Percentiles rank a stretch among this genome's conserved stretches.
Evolutionary conservation across 2,329 filamentous ascomycete species (phyloP).

Genomic region (Penicillium expansum): DNA sequence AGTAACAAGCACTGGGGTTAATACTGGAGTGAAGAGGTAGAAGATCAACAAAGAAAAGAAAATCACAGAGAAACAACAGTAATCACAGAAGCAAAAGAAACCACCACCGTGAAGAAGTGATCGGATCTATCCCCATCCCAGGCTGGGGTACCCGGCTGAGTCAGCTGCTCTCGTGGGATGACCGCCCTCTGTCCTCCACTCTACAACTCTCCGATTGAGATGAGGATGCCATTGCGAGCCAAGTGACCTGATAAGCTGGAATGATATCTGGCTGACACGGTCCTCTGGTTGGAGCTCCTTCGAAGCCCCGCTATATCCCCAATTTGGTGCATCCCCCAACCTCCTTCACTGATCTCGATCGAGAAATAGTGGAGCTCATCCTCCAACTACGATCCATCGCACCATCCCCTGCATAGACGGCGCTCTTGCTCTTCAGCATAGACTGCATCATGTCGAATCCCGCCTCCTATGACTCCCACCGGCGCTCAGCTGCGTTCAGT

Average conservation of each 20-base stretch:
- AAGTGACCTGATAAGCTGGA: constrained; percentile 39
- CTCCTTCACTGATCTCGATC: constrained; percentile 4
- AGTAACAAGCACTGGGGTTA: background rate
- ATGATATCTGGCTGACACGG: constrained; percentile 7
- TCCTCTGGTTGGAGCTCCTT: constrained; percentile 47
- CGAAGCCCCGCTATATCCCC: constrained; percentile 38
- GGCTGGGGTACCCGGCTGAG: constrained; percentile 5
- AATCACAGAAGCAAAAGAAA: background rate
- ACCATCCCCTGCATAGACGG: constrained; percentile 10
- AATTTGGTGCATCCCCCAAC: background rate
- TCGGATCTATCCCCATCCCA: constrained; percentile 4
- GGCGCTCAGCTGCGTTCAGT: constrained; percentile 47
- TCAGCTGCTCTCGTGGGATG: constrained; percentile 3
- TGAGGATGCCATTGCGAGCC: constrained; percentile 27
- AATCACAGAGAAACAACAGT: background rate
- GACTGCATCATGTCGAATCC: constrained; percentile 43
- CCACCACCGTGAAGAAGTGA: background rate
- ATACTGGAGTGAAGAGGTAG: background rate
- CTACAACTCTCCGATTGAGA: constrained; percentile 8
- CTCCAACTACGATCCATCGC: constrained; percentile 12
- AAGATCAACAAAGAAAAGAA: background rate
- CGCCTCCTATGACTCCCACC: constrained; percentile 50
- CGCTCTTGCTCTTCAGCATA: constrained; percentile 14
- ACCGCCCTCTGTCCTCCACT: constrained; percentile 4
- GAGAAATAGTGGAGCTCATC: constrained; percentile 19